These are phyloP conservation scores for Sporothrix pallida DNA, from an alignment of 2,329 filamentous ascomycete species.

Conservation along the genomic window DNA sequence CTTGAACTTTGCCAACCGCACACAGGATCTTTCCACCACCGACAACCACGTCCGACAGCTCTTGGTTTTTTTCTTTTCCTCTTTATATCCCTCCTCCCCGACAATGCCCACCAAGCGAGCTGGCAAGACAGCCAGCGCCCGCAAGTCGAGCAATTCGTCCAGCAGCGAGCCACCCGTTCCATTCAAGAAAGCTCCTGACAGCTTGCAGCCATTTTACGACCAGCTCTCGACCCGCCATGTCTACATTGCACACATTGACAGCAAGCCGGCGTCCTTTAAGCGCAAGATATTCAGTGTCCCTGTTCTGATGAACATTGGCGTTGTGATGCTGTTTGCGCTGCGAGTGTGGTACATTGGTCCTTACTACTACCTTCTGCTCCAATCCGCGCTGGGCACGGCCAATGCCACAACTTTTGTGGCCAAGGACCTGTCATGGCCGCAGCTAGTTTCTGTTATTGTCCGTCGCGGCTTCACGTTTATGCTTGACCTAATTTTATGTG, in stretches of 20 bases:
- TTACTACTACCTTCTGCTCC: constrained; percentile 72
- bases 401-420: constrained; percentile 71
- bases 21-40: too few relatives aligned
- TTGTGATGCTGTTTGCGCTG: constrained; percentile 68
- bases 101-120: constrained; percentile 39
- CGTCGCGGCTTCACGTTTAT: constrained; percentile 69
- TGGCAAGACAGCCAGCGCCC: constrained; percentile 38
- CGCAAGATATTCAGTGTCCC: constrained; percentile 83
- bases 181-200: constrained; percentile 69
- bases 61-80: too few relatives aligned
- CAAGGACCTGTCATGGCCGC: constrained; percentile 59
- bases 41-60: too few relatives aligned
- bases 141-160: not conserved
- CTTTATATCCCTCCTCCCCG: constrained; percentile 1
- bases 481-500: constrained; percentile 72
- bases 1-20: too few relatives aligned
- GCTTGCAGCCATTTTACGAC: constrained; percentile 69
- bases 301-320: constrained; percentile 72
- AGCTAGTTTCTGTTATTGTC: constrained; percentile 62
- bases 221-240: constrained; percentile 71
- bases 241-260: constrained; percentile 86
- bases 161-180: constrained; percentile 59
- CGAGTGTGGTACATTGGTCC: constrained; percentile 72
- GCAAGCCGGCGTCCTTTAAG: constrained; percentile 72
- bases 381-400: constrained; percentile 67